phyloP scores from a whole-genome alignment of 2,329 filamentous ascomycete species.

The Colletotrichum karsti region DNA sequence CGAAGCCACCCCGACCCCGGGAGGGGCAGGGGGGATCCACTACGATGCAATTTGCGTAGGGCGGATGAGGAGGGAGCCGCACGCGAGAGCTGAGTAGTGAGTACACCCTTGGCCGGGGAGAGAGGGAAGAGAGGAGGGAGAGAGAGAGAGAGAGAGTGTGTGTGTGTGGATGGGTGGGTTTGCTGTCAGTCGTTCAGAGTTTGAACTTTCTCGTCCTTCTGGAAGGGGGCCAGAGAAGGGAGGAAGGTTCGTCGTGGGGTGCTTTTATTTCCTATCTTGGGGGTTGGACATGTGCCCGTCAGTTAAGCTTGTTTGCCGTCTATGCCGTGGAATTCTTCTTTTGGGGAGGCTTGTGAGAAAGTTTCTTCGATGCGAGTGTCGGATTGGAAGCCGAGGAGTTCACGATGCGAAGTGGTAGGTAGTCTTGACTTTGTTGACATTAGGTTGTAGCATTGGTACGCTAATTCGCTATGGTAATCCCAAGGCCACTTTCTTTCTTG shows the following conservation, averaged over 20 bases:
- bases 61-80: not conserved
- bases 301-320: conserved; percentile 2
- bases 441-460: conserved; percentile 21
- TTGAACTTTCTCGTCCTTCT: not conserved
- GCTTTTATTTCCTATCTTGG: not conserved
- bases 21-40: not conserved
- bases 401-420: not conserved
- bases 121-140: no score
- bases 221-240: not conserved
- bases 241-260: no score
- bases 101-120: not conserved
- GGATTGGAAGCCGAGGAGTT: not conserved
- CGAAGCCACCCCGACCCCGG: not conserved
- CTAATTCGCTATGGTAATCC: conserved; percentile 5
- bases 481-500: conserved; percentile 4
- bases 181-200: not conserved
- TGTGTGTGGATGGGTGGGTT: not conserved
- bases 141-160: no score
- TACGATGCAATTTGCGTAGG: not conserved
- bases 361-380: not conserved
- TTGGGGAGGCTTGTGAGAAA: not conserved
- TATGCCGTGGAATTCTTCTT: not conserved
- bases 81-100: not conserved
- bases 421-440: conserved; percentile 12
- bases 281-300: not conserved